Conservation (phyloP, 106 monocot species). For the Dendrobium officinale region DNA sequence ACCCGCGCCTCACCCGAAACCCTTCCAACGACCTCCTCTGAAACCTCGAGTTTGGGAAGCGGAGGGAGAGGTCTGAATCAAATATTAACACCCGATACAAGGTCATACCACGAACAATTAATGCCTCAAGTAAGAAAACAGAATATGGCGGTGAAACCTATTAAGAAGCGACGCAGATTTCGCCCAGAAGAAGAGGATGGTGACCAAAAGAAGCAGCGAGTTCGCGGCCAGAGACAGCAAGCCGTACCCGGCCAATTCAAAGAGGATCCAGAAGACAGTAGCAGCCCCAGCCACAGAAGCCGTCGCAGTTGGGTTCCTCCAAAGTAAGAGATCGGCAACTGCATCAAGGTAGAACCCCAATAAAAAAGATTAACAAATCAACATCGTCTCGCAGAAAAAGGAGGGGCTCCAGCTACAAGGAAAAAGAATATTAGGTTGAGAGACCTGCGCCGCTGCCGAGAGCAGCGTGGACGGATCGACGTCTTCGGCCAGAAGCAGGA, state of each 20-base stretch:
- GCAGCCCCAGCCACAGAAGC: conserved; percentile 9
- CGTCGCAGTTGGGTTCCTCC: conserved; percentile 15
- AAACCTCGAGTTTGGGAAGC: conserved; percentile 58
- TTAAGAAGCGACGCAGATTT: conserved; percentile 81
- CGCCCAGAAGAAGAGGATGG: conserved; percentile 95
- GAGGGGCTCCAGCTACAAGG: background rate
- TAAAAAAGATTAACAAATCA: background rate
- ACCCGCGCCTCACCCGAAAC: conserved; percentile 17
- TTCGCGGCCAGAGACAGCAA: conserved; percentile 60
- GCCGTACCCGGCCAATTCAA: conserved; percentile 64
- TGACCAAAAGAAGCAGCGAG: conserved; percentile 64
- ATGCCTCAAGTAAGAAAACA: background rate
- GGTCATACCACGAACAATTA: background rate
- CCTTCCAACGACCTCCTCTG: conserved; percentile 41
- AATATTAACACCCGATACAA: background rate
- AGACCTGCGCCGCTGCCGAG: conserved; percentile 20
- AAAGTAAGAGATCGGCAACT: conserved; percentile 21
- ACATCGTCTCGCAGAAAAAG: background rate
- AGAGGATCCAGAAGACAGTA: conserved; percentile 38
- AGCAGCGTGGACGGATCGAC: conserved; percentile 7
- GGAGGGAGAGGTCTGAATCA: conserved; percentile 52
- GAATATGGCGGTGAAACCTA: conserved; percentile 25
- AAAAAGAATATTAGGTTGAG: background rate
- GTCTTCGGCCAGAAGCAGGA: background rate
- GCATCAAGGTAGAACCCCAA: background rate